Evolutionary conservation across 1,284 basidiomycete genomes (phyloP).

Genomic region (Flammula alnicola): DNA sequence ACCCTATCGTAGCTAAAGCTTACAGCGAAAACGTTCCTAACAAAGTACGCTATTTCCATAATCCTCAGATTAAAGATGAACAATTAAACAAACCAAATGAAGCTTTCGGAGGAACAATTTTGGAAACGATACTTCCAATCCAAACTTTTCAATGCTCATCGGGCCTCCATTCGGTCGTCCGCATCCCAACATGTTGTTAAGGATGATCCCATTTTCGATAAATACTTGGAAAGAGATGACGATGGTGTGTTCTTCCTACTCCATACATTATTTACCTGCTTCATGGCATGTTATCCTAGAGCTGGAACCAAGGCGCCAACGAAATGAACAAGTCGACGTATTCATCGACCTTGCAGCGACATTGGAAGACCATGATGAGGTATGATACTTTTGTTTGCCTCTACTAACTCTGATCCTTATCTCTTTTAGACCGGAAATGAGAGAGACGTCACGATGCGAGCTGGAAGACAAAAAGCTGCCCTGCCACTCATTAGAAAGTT

Average conservation of each 20-base stretch:
- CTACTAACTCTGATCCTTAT: not conserved
- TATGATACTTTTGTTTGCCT: conserved; percentile 31
- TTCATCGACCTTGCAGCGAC: conserved; percentile 91
- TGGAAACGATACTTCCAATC: conserved; percentile 98
- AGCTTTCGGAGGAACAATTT: conserved; percentile 91
- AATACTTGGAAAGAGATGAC: conserved; percentile 93
- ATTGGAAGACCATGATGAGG: conserved; percentile 90
- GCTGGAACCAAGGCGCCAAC: conserved; percentile 76
- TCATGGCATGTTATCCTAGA: conserved; percentile 48
- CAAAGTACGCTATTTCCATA: conserved; percentile 55
- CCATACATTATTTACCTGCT: not conserved
- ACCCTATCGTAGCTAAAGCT: conserved; percentile 91
- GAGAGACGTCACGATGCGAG: conserved; percentile 94
- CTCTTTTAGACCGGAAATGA: conserved; percentile 76
- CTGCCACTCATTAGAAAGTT: conserved; percentile 95
- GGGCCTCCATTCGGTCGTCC: conserved; percentile 89
- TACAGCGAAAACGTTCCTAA: conserved; percentile 92
- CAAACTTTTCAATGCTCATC: conserved; percentile 92
- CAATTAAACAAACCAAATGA: conserved; percentile 21
- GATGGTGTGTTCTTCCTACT: conserved; percentile 64
- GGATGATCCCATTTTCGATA: conserved; percentile 94
- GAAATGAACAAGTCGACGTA: conserved; percentile 72
- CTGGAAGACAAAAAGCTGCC: conserved; percentile 85
- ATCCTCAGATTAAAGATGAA: conserved; percentile 8
- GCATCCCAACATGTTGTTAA: conserved; percentile 85